Conservation (phyloP, 768 basidiomycete genomes). For the Termitomyces titanicus region DNA sequence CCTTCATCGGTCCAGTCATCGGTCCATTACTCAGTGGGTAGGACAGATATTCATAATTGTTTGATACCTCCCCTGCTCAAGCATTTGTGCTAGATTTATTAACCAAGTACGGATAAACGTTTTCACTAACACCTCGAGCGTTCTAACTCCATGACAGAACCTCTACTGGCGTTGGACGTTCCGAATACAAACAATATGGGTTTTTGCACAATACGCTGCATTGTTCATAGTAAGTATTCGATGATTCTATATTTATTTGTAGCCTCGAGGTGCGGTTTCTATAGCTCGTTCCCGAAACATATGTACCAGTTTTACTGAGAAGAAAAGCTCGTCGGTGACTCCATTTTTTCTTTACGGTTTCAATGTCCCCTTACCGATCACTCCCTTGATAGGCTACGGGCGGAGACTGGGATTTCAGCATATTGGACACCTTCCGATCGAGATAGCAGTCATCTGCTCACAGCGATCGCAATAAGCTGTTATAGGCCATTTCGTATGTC, state of each 20-base stretch:
- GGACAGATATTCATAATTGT: slow-evolving; percentile 11
- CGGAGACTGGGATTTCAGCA: slow-evolving; percentile 45
- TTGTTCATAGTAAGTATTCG: slow-evolving; percentile 44
- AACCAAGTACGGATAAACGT: slow-evolving; percentile 44
- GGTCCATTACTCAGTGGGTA: slow-evolving; percentile 62
- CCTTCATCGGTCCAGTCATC: slow-evolving; percentile 47
- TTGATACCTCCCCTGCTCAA: neutral
- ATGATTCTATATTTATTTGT: too few species aligned
- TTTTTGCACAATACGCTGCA: slow-evolving; percentile 45
- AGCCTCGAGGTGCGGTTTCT: neutral
- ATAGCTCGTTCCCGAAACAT: slow-evolving; percentile 73
- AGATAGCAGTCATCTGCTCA: slow-evolving; percentile 36
- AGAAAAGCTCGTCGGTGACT: slow-evolving; percentile 52
- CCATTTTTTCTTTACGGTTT: neutral
- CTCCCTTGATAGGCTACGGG: slow-evolving; percentile 43
- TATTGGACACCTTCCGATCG: slow-evolving; percentile 63
- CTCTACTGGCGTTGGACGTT: slow-evolving; percentile 77
- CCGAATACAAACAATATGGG: slow-evolving; percentile 68
- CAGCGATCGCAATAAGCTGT: slow-evolving; percentile 54
- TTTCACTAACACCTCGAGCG: neutral
- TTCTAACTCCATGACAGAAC: slow-evolving; percentile 33
- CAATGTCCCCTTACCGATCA: neutral
- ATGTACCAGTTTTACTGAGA: slow-evolving; percentile 55
- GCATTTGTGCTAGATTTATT: slow-evolving; percentile 46
- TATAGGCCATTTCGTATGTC: slow-evolving; percentile 69